A percentile compares a stretch with the other conserved stretches of the same genome.
These are phyloP conservation scores for Rhazya stricta DNA, from an alignment of 257 asterid species.

Conservation along the genomic window DNA sequence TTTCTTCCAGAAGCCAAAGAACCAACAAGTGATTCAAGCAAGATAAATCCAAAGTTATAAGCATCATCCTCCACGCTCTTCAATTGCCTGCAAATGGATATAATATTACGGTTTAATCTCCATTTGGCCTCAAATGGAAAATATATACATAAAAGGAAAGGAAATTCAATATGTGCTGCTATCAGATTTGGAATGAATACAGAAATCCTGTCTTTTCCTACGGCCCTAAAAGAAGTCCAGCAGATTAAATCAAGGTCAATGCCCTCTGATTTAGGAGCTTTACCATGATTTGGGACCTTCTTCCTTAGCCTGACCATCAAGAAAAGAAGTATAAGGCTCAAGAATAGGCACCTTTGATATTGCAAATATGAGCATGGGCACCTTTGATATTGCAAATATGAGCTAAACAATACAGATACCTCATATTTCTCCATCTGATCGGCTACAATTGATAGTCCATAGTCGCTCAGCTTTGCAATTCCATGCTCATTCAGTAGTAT, in stretches of 20 bases:
- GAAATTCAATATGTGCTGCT: no score
- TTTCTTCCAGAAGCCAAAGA: constrained; percentile 39
- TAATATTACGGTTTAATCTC: no score
- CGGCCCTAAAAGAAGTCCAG: no score
- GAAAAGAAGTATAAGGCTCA: constrained; percentile 1
- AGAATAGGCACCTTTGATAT: not conserved
- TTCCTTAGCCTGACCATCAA: constrained; percentile 30
- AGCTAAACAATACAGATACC: constrained; percentile 21
- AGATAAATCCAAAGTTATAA: constrained; percentile 58
- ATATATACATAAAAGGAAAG: no score
- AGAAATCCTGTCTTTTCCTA: no score
- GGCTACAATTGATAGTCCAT: constrained; percentile 56
- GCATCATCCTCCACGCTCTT: constrained; percentile 58
- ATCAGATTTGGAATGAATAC: no score
- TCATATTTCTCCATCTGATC: constrained; percentile 40
- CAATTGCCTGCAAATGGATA: constrained; percentile 40
- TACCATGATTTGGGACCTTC: constrained; percentile 52
- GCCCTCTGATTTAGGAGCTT: no score
- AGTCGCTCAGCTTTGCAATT: constrained; percentile 65
- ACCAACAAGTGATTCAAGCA: constrained; percentile 53
- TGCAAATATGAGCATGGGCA: not conserved
- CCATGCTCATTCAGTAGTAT: constrained; percentile 51
- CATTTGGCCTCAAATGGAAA: no score
- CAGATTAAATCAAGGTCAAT: no score
- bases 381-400: not conserved